Percentiles rank a stretch among this genome's conserved stretches.
These are phyloP conservation scores for Aspergillus oerlinghausenensis DNA, from an alignment of 2,329 filamentous ascomycete genomes.

Conservation along the genomic window DNA sequence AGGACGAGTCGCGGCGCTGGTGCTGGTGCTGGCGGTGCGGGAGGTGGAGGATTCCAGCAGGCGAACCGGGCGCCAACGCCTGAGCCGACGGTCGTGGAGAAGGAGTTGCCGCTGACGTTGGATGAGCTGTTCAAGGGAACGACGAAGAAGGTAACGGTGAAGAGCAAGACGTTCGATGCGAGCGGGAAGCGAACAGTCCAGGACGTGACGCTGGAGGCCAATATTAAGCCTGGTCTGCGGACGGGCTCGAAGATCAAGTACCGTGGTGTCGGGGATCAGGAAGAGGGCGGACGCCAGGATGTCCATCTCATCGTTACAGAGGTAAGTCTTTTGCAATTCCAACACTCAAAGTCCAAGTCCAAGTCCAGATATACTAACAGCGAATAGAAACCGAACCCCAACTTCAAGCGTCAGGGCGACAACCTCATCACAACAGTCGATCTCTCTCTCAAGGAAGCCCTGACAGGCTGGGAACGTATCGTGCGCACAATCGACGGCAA, in stretches of 20 bases:
- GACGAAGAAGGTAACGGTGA: conserved; percentile 97
- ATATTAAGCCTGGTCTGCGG: conserved; percentile 92
- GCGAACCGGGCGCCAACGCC: conserved; percentile 53
- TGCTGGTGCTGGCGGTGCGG: not conserved
- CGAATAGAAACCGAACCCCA: conserved; percentile 73
- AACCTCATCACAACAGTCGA: conserved; percentile 76
- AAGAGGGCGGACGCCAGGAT: conserved; percentile 93
- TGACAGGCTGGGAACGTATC: conserved; percentile 91
- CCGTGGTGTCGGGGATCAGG: conserved; percentile 93
- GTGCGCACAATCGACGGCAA: conserved; percentile 90
- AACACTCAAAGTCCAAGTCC: not conserved
- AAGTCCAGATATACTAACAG: conserved; percentile 37
- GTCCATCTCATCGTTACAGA: conserved; percentile 92
- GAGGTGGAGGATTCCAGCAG: conserved; percentile 21
- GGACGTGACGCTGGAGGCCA: conserved; percentile 88
- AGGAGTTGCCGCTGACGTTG: conserved; percentile 71
- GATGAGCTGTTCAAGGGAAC: conserved; percentile 85
- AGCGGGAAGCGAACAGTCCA: conserved; percentile 78
- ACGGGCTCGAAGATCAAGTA: conserved; percentile 99
- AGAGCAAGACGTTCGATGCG: conserved; percentile 87
- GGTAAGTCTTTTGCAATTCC: conserved; percentile 51
- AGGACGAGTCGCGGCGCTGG: conserved; percentile 23
- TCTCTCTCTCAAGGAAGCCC: conserved; percentile 83
- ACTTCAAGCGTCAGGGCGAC: conserved; percentile 83
- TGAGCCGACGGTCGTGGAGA: conserved; percentile 87